Evolutionary conservation across 768 basidiomycete species (phyloP).

Genomic region (Epithele typhae): DNA sequence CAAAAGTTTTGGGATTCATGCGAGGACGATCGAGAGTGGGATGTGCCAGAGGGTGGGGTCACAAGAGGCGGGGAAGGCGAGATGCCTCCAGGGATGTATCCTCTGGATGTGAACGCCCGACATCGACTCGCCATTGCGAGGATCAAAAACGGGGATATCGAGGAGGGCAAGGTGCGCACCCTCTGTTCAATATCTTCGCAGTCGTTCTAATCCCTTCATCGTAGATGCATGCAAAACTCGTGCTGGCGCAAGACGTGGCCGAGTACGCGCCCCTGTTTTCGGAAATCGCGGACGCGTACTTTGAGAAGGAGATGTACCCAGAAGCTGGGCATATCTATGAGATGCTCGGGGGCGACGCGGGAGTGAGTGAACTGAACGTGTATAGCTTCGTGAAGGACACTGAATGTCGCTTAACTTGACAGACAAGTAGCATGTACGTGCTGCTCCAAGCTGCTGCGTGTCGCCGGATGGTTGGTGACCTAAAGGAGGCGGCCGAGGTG

Average conservation of each 20-base stretch:
- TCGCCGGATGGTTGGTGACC: slow-evolving; percentile 68
- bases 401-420: too few relatives aligned
- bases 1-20: slow-evolving; percentile 78
- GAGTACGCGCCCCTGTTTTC: slow-evolving; percentile 77
- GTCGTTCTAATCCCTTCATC: too few relatives aligned
- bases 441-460: slow-evolving; percentile 80
- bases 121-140: slow-evolving; percentile 82
- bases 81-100: slow-evolving; percentile 53
- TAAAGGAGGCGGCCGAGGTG: slow-evolving; percentile 74
- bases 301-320: slow-evolving; percentile 68
- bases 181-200: too few relatives aligned
- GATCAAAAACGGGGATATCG: slow-evolving; percentile 71
- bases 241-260: slow-evolving; percentile 66
- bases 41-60: slow-evolving; percentile 37
- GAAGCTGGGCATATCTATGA: slow-evolving; percentile 82
- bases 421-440: slow-evolving; percentile 74
- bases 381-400: neutral
- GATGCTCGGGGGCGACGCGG: slow-evolving; percentile 66
- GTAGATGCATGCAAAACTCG: slow-evolving; percentile 73
- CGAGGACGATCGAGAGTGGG: slow-evolving; percentile 89
- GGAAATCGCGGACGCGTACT: slow-evolving; percentile 85
- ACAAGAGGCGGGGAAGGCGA: slow-evolving; percentile 32
- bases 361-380: slow-evolving; percentile 45
- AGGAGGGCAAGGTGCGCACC: slow-evolving; percentile 79
- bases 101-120: slow-evolving; percentile 71